phyloP scores from a whole-genome alignment of 371 early-diverging fungal genomes.

The Mucor mucedo region DNA sequence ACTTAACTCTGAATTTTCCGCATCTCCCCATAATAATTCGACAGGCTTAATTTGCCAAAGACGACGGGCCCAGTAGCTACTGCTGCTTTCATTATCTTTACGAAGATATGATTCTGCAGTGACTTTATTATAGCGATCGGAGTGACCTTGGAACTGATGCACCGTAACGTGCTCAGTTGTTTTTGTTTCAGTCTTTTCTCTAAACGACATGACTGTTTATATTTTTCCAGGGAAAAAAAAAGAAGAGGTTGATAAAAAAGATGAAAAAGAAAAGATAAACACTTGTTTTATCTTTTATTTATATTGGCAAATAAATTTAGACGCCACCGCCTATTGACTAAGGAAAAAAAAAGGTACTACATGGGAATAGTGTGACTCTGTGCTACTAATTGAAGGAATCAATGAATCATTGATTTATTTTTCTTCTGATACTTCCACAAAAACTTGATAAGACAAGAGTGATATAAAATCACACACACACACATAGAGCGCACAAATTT shows the following conservation, averaged over 20 bases:
- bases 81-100: conserved; percentile 43
- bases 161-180: background rate
- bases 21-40: conserved; percentile 54
- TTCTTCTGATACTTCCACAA: conserved; percentile 1
- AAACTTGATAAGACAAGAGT: conserved; percentile 1
- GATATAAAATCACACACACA: conserved; percentile 1
- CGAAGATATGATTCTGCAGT: conserved; percentile 48
- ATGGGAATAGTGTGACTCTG: background rate
- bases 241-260: background rate
- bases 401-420: background rate
- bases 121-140: conserved; percentile 22
- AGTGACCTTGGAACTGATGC: conserved; percentile 3
- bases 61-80: conserved; percentile 52
- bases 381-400: background rate
- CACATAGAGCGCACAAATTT: background rate
- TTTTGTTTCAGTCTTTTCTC: conserved; percentile 9
- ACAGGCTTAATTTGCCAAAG: conserved; percentile 58
- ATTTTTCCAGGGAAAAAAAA: background rate
- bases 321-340: background rate
- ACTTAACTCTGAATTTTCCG: conserved; percentile 50
- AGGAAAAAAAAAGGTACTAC: background rate
- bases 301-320: background rate
- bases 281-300: conserved; percentile 5
- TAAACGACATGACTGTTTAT: background rate
- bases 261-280: background rate